phyloP scores from a whole-genome alignment of 2,329 filamentous ascomycete genomes.

The Cryphonectria japonica region DNA sequence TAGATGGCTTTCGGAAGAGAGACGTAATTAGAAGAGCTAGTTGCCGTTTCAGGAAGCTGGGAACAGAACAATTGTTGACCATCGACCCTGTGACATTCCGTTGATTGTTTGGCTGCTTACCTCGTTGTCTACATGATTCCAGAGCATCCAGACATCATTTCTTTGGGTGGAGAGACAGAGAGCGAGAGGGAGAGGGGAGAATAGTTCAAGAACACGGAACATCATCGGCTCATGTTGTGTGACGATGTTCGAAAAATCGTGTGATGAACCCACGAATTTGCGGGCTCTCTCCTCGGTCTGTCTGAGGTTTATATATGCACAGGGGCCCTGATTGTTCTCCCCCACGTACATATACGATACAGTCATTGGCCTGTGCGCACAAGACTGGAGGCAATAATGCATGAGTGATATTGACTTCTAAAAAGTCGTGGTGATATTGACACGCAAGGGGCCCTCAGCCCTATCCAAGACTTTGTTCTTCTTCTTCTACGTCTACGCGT shows the following conservation, averaged over 20 bases:
- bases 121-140: constrained; percentile 1
- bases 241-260: background rate
- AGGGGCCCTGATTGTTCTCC: background rate
- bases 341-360: background rate
- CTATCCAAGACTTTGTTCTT: constrained; percentile 2
- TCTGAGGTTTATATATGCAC: background rate
- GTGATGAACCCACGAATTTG: background rate
- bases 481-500: constrained; percentile 3
- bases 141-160: background rate
- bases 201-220: background rate
- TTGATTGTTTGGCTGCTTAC: background rate
- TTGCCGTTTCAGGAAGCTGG: constrained; percentile 7
- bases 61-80: background rate
- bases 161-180: background rate
- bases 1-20: too few species aligned
- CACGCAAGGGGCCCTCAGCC: background rate
- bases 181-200: background rate
- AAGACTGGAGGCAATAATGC: background rate
- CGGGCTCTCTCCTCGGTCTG: background rate
- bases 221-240: constrained; percentile 16
- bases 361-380: background rate
- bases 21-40: background rate
- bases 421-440: background rate
- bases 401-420: constrained; percentile 2
- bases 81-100: constrained; percentile 1